These are phyloP conservation scores for Picea engelmannii DNA, from an alignment of 83 land plant genomes.

Conservation along the genomic window DNA sequence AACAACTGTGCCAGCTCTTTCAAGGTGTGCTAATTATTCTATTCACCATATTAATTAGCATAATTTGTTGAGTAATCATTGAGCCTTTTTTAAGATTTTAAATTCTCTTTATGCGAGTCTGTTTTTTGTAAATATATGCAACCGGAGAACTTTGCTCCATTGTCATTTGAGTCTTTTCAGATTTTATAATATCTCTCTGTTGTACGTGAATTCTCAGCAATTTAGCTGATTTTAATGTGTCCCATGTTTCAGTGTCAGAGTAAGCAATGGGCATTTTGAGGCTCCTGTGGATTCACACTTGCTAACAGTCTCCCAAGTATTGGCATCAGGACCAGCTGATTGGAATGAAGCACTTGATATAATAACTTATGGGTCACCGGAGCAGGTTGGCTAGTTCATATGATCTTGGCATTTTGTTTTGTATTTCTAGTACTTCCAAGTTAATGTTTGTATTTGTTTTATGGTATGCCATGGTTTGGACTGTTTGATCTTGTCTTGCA, in stretches of 20 bases:
- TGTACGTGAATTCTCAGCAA: neutral
- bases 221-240: neutral
- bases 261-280: conserved; percentile 60
- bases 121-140: no score
- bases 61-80: no score
- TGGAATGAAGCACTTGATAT: conserved; percentile 98
- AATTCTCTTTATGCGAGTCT: no score
- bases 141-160: no score
- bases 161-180: no score
- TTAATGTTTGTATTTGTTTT: neutral
- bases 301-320: conserved; percentile 24
- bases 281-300: conserved; percentile 36
- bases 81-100: no score
- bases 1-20: conserved; percentile 27
- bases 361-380: conserved; percentile 81
- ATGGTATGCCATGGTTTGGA: neutral
- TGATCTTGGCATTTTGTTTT: neutral
- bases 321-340: conserved; percentile 68
- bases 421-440: neutral
- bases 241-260: conserved; percentile 33
- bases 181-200: neutral
- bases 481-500: neutral
- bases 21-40: conserved; percentile 29
- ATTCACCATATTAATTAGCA: no score
- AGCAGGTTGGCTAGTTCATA: conserved; percentile 55